Conservation (phyloP, 768 basidiomycete genomes). For the Hericium rajendrae region DNA sequence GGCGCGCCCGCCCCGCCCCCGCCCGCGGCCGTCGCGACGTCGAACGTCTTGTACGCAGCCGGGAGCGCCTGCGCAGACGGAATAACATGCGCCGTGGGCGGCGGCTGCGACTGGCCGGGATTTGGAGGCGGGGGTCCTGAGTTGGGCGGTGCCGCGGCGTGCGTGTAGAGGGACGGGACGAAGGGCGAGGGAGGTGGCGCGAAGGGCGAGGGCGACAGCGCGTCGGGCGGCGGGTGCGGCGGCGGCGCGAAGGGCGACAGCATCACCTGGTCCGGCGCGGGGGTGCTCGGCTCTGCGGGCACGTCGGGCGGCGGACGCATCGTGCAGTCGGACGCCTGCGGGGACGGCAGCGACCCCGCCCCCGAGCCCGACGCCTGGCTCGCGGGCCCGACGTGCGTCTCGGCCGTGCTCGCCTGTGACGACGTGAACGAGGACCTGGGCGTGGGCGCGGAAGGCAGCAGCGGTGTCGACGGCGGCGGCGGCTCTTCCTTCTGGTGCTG, state of each 20-base stretch:
- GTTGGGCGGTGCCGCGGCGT: neutral
- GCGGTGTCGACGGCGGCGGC: neutral
- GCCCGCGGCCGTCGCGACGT: constrained; percentile 7
- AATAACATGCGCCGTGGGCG: neutral
- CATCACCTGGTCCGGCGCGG: neutral
- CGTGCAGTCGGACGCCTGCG: neutral
- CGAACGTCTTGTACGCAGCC: constrained; percentile 7
- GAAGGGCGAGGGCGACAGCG: constrained; percentile 1
- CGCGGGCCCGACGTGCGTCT: neutral
- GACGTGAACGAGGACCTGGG: neutral
- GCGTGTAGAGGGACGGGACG: neutral
- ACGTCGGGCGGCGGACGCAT: neutral
- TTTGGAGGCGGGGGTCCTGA: neutral
- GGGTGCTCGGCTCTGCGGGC: neutral
- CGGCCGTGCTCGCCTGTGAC: neutral
- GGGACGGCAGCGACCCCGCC: neutral
- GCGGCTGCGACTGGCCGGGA: neutral
- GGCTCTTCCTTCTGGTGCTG: neutral
- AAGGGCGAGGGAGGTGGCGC: neutral
- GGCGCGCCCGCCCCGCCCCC: neutral
- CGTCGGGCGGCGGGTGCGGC: neutral
- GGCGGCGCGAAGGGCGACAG: neutral
- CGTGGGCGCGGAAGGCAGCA: neutral
- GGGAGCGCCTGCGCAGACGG: neutral
- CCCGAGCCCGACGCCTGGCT: neutral